Conservation (phyloP, 2,329 filamentous ascomycete genomes). For the Fusarium devonianum region DNA sequence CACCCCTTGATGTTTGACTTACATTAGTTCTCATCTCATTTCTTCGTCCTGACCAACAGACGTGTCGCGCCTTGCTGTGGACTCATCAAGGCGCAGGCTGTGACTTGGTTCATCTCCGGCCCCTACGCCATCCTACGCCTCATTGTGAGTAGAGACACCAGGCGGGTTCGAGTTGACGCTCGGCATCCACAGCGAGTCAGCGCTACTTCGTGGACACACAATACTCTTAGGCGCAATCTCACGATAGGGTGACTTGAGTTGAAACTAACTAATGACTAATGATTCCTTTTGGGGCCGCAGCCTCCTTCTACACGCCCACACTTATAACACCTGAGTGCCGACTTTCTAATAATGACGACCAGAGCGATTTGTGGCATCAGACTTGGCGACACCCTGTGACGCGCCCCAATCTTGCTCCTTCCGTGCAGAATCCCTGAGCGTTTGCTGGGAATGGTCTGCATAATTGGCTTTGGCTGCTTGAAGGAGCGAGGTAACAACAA, state of each 20-base stretch:
- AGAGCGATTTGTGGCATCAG: constrained; percentile 2
- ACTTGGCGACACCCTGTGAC: background rate
- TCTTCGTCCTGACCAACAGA: no score
- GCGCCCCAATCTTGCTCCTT: background rate
- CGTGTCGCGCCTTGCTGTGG: background rate
- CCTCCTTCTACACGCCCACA: background rate
- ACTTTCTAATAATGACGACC: constrained; percentile 4
- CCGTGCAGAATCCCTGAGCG: background rate
- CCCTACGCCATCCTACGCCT: constrained; percentile 1
- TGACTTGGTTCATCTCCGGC: constrained; percentile 1
- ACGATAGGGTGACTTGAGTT: background rate
- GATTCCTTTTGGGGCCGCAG: no score
- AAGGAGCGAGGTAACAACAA: background rate
- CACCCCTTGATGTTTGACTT: background rate
- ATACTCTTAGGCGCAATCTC: background rate
- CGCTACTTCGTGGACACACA: background rate
- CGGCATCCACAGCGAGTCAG: background rate
- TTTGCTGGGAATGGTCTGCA: background rate
- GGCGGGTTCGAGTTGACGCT: background rate
- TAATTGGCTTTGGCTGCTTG: background rate
- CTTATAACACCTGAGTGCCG: constrained; percentile 12
- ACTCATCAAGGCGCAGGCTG: background rate
- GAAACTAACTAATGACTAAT: background rate
- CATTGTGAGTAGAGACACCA: background rate
- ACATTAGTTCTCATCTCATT: background rate